Percentiles rank a stretch among this genome's conserved stretches.
Evolutionary conservation across 1,284 basidiomycete species (phyloP).

Genomic region (Fomitopsis palustris): DNA sequence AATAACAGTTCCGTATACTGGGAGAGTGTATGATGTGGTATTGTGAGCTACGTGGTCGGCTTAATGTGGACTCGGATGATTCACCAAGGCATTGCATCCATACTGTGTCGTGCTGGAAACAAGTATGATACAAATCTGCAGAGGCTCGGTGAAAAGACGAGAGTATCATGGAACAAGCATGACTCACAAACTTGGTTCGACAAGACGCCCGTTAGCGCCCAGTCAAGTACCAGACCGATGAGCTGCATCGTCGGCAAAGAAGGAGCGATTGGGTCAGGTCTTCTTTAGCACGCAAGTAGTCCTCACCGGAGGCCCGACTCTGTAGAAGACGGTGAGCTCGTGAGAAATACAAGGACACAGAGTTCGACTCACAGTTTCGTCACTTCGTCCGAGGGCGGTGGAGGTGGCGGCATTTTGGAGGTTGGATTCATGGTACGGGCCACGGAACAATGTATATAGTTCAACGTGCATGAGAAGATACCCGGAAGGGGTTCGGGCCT

Average conservation of each 20-base stretch:
- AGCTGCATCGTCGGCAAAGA: neutral
- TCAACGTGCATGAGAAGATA: no score
- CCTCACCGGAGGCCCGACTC: neutral
- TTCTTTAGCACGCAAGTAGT: neutral
- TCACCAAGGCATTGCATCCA: neutral
- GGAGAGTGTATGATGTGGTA: neutral
- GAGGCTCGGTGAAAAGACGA: neutral
- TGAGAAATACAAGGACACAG: neutral
- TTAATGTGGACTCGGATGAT: neutral
- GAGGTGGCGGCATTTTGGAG: no score
- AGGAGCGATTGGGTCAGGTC: neutral
- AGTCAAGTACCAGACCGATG: neutral
- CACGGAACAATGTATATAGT: no score
- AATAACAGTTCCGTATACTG: constrained; percentile 3
- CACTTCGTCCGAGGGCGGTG: neutral
- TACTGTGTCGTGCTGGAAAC: neutral
- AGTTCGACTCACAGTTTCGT: neutral
- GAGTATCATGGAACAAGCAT: neutral
- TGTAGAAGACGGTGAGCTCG: neutral
- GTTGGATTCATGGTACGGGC: no score
- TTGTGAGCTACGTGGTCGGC: neutral
- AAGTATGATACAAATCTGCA: neutral
- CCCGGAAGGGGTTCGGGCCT: no score
- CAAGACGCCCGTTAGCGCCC: neutral
- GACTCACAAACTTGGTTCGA: neutral